Evolutionary conservation across 257 asterid species (phyloP).

Genomic region (Haberlea rhodopensis): DNA sequence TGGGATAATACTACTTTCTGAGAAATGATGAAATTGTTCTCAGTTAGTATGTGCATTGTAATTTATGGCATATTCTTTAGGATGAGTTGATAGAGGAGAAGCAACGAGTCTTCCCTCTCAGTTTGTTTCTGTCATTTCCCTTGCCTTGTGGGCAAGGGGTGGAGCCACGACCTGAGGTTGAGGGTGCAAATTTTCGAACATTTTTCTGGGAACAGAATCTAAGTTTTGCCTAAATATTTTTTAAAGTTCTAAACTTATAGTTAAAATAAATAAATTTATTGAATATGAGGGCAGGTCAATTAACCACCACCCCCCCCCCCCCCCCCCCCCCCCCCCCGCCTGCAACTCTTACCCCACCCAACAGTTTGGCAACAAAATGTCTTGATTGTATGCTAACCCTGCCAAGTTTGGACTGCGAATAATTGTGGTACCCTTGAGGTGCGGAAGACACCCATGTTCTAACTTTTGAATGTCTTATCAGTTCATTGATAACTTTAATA

Average conservation of each 20-base stretch:
- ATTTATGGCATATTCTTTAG: background rate
- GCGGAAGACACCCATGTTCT: background rate
- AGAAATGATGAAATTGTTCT: background rate
- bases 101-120: conserved; percentile 10
- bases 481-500: conserved; percentile 1
- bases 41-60: conserved; percentile 6
- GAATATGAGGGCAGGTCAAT: background rate
- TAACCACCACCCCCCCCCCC: too few relatives aligned
- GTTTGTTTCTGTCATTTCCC: background rate
- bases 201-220: background rate
- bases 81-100: conserved; percentile 11
- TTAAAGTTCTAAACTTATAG: too few relatives aligned
- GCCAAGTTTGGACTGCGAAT: background rate
- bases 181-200: background rate
- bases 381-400: background rate
- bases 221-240: background rate
- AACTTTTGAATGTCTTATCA: background rate
- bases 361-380: background rate
- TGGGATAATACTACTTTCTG: conserved; percentile 6
- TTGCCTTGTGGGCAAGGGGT: background rate
- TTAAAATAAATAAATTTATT: too few relatives aligned
- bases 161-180: background rate
- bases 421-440: background rate
- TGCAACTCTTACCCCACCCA: background rate
- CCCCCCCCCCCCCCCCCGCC: too few relatives aligned